phyloP scores from a whole-genome alignment of 352 stramenopile genomes.

The Pythium aquatile region DNA sequence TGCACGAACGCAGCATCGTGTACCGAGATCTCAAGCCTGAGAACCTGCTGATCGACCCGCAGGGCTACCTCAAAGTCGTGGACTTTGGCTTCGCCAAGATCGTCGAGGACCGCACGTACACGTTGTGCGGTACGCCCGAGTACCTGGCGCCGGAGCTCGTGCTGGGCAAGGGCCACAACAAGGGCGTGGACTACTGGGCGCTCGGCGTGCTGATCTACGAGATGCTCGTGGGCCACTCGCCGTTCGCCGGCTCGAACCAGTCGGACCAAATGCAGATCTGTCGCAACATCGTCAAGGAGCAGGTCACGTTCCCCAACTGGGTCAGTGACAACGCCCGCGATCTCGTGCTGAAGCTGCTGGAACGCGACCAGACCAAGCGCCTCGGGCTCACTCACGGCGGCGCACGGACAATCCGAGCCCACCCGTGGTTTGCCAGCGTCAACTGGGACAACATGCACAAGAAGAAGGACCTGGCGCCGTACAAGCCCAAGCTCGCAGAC shows the following conservation, averaged over 20 bases:
- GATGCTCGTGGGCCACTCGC: conserved; percentile 70
- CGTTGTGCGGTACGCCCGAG: conserved; percentile 83
- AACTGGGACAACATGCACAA: conserved; percentile 76
- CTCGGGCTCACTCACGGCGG: conserved; percentile 67
- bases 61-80: conserved; percentile 89
- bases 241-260: conserved; percentile 70
- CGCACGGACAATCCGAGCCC: conserved; percentile 72
- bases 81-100: conserved; percentile 88
- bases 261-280: conserved; percentile 84
- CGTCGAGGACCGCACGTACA: conserved; percentile 80
- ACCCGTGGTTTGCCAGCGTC: conserved; percentile 73
- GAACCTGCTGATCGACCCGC: conserved; percentile 86
- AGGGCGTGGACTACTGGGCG: conserved; percentile 80
- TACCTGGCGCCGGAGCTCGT: conserved; percentile 86
- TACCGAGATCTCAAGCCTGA: conserved; percentile 90
- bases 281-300: conserved; percentile 78
- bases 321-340: conserved; percentile 71
- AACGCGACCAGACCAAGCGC: conserved; percentile 75
- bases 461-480: conserved; percentile 75
- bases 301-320: conserved; percentile 72
- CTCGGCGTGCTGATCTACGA: conserved; percentile 81
- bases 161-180: conserved; percentile 79
- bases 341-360: conserved; percentile 70
- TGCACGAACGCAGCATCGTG: conserved; percentile 75
- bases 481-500: conserved; percentile 69